Evolutionary conservation across 441 rosid species (phyloP).

Genomic region (Eruca vesicaria): DNA sequence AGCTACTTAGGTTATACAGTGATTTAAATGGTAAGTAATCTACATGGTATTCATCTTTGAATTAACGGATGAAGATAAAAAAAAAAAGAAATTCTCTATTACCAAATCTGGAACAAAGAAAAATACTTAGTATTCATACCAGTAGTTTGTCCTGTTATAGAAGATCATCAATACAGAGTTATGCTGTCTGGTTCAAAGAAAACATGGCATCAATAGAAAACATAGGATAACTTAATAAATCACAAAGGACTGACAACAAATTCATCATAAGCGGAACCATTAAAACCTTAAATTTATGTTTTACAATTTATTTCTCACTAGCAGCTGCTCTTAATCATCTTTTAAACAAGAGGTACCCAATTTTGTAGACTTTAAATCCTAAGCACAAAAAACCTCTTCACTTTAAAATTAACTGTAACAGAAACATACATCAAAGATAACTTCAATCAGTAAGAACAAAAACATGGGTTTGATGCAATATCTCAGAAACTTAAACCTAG

Average conservation of each 20-base stretch:
- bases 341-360: constrained; percentile 41
- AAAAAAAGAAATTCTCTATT: constrained; percentile 51
- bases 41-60: too few species aligned
- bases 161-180: constrained; percentile 1
- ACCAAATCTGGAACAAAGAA: constrained; percentile 60
- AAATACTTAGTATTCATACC: constrained; percentile 24
- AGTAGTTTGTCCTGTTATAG: background rate
- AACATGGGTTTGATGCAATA: too few species aligned
- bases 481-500: too few species aligned
- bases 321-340: constrained; percentile 53
- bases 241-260: constrained; percentile 30
- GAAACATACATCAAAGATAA: too few species aligned
- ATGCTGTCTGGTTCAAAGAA: constrained; percentile 15
- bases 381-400: too few species aligned
- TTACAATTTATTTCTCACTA: constrained; percentile 45
- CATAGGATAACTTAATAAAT: constrained; percentile 18
- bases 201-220: constrained; percentile 20
- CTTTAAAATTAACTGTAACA: too few species aligned
- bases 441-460: too few species aligned
- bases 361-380: too few species aligned
- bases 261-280: constrained; percentile 37
- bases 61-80: too few species aligned
- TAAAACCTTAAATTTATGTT: constrained; percentile 40
- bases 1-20: too few species aligned
- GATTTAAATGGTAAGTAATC: too few species aligned